Percentiles rank a stretch among this genome's conserved stretches.
Conservation (phyloP, 2,329 filamentous ascomycete genomes). For the Alternaria sp. region DNA sequence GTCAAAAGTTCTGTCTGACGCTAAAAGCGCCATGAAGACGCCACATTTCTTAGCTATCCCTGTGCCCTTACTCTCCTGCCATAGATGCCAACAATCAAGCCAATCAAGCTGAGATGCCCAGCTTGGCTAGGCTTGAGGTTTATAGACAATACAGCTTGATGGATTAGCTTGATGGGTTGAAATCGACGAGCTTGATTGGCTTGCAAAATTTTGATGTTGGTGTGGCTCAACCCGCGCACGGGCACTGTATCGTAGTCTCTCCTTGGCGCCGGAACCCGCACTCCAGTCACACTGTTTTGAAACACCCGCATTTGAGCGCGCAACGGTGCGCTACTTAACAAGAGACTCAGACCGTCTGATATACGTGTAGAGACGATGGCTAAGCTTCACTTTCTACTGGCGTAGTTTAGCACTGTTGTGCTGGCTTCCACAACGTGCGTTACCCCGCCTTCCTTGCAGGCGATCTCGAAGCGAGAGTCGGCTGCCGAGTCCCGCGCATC, state of each 20-base stretch:
- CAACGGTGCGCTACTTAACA: slow-evolving; percentile 2
- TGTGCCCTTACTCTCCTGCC: too few species aligned
- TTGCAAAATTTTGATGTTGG: not conserved
- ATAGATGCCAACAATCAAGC: not conserved
- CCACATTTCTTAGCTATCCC: too few species aligned
- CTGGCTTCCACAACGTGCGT: slow-evolving; percentile 5
- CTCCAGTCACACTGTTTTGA: not conserved
- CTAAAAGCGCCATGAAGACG: too few species aligned
- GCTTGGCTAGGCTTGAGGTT: not conserved
- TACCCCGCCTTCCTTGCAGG: not conserved
- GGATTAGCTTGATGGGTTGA: not conserved
- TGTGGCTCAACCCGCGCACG: too few species aligned
- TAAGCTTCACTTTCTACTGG: not conserved
- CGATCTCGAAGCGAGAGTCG: not conserved
- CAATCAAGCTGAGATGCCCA: not conserved
- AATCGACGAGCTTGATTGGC: slow-evolving; percentile 1
- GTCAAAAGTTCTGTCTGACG: too few species aligned
- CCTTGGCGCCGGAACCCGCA: not conserved
- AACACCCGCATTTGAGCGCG: slow-evolving; percentile 4
- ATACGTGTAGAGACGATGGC: not conserved
- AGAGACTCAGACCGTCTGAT: not conserved
- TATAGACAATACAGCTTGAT: not conserved
- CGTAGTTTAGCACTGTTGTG: slow-evolving; percentile 4
- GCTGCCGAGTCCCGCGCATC: too few species aligned
- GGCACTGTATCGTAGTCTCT: not conserved